Evolutionary conservation across 1,284 basidiomycete genomes (phyloP).

Genomic region (Trametes pubescens): DNA sequence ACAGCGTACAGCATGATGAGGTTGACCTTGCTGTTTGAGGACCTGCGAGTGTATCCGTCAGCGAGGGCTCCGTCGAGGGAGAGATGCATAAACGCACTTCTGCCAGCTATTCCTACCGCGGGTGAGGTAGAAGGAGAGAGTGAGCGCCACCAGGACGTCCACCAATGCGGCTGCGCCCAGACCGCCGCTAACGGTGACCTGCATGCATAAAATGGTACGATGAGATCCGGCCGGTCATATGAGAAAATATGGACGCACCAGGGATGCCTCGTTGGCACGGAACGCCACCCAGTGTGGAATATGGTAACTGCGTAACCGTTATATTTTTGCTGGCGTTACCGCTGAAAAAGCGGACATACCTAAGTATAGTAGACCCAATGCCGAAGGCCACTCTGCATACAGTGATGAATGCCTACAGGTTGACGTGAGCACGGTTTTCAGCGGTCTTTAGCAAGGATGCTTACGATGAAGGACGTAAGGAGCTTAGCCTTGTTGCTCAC

Average conservation of each 20-base stretch:
- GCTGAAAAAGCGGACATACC: not conserved
- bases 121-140: constrained; percentile 25
- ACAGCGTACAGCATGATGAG: constrained; percentile 29
- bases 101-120: constrained; percentile 22
- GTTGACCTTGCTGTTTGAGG: constrained; percentile 22
- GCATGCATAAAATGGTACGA: too few relatives aligned
- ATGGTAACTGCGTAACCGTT: constrained; percentile 11
- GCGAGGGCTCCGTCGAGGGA: too few relatives aligned
- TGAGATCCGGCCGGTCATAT: not conserved
- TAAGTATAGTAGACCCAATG: constrained; percentile 25
- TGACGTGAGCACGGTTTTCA: not conserved
- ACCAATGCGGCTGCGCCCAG: constrained; percentile 23
- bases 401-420: constrained; percentile 10
- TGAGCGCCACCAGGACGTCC: constrained; percentile 30
- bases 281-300: constrained; percentile 21
- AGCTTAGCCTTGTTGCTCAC: constrained; percentile 27
- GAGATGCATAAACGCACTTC: not conserved
- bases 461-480: constrained; percentile 21
- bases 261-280: constrained; percentile 19
- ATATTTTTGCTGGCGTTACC: not conserved
- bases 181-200: constrained; percentile 28
- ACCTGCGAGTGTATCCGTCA: constrained; percentile 8
- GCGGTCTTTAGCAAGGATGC: not conserved
- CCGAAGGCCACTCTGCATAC: constrained; percentile 24
- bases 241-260: not conserved